These are phyloP conservation scores for Trametes versicolor DNA, from an alignment of 1,284 basidiomycete species.

Conservation along the genomic window DNA sequence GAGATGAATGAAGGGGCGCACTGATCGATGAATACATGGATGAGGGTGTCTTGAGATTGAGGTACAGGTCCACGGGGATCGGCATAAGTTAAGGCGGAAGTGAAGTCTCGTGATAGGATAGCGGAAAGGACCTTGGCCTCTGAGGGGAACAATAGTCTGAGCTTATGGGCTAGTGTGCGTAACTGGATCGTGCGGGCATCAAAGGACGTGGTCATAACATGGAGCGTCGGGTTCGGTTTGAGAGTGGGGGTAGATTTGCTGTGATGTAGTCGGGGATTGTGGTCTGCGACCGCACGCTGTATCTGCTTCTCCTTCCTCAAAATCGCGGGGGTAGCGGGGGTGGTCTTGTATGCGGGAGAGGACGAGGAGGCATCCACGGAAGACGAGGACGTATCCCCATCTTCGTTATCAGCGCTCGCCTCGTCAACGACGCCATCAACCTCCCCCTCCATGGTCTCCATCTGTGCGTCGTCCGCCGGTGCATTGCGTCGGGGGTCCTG, in stretches of 20 bases:
- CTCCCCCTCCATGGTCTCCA: conserved; percentile 25
- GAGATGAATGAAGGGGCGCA: conserved; percentile 45
- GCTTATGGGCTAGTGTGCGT: conserved; percentile 62
- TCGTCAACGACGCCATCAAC: conserved; percentile 35
- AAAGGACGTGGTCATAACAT: conserved; percentile 48
- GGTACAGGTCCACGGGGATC: conserved; percentile 64
- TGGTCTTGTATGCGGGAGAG: conserved; percentile 48
- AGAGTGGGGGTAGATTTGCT: conserved; percentile 56
- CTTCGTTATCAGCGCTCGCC: conserved; percentile 38
- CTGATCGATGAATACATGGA: conserved; percentile 92
- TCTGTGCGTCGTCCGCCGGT: conserved; percentile 33
- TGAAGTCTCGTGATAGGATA: conserved; percentile 54
- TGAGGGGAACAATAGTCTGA: conserved; percentile 65
- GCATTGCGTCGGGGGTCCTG: conserved; percentile 36
- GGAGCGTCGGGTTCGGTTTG: conserved; percentile 43
- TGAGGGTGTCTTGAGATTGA: conserved; percentile 61
- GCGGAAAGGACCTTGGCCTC: conserved; percentile 57
- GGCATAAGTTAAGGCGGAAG: conserved; percentile 48
- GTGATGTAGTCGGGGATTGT: conserved; percentile 47
- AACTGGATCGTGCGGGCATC: conserved; percentile 62
- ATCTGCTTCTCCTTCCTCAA: conserved; percentile 37
- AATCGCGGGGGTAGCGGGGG: conserved; percentile 48
- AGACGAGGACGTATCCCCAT: conserved; percentile 33
- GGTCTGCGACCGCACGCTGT: conserved; percentile 30
- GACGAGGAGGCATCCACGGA: conserved; percentile 49